Evolutionary conservation across 2,329 filamentous ascomycete species (phyloP), one percentile per base, ranked within the genome.

Genomic region (Graphiopsis chlorocephala): DNA sequence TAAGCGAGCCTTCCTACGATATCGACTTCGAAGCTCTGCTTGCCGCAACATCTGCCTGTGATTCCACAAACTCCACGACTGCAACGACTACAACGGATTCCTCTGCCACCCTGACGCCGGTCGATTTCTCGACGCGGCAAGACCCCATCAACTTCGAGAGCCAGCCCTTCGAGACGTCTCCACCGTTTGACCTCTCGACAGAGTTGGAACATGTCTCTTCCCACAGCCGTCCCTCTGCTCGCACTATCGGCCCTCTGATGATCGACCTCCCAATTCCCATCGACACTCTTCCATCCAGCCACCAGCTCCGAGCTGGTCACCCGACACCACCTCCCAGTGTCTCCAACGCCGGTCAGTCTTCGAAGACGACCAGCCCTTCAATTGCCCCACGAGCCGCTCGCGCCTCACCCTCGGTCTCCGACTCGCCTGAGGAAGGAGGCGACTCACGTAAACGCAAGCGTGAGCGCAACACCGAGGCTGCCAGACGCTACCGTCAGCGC

Each of bases 401-500:
- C 17, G 28, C 55, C 4, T 64, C 61, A 28, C 61, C 52, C 4
- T 28, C 53, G 1, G 20, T 29, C 1, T 29, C 62, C 3, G 63
- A 65, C 14, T 66, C 66, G 15, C 64, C 60, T 11, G 59, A 64
- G 10, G 62, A 61, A 23, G 31, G 61, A 7, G 62, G 61, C 10
- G 28, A 65, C 33, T 60, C 64, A 2, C 69, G 66, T 50, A 65
- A 71, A 29, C 65, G 29, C 72, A 90, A 90, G 75, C 86, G 89
- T 29, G 84, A 86, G 67, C 84, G 86, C 67, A 91, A 91, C 75
- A 91, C 88, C 15, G 82, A 90, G 67, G 88, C 89, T n/a, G 89
- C 89, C 31, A 84, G 87, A 67, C 87, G 88, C 67, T 91, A 90
- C 73, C 86, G 89, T 28, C 88, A 91, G 74, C 89, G 89, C 74